These are phyloP conservation scores for Termitomyces sp. DNA, from an alignment of 1,284 basidiomycete species.

Conservation along the genomic window DNA sequence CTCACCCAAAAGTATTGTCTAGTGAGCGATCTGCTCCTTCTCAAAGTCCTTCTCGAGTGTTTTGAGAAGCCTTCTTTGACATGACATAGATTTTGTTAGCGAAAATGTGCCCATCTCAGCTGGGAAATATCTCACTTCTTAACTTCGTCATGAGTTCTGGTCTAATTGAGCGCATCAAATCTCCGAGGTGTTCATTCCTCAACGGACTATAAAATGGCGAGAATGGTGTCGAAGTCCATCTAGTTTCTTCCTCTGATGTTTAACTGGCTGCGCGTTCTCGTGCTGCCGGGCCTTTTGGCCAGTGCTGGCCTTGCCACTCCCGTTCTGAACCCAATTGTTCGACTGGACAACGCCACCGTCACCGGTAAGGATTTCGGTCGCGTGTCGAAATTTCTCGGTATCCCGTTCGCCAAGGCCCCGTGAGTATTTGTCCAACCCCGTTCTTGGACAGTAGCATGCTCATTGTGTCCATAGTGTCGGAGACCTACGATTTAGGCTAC, in stretches of 20 bases:
- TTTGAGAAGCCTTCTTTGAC: neutral
- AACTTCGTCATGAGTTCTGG: neutral
- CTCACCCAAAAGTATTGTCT: neutral
- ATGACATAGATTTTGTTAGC: neutral
- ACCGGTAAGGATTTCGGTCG: slow-evolving; percentile 28
- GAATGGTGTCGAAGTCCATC: neutral
- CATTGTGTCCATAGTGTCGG: slow-evolving; percentile 29
- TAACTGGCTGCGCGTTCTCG: neutral
- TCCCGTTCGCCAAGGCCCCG: slow-evolving; percentile 49
- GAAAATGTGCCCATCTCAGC: neutral
- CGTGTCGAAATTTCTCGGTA: slow-evolving; percentile 43
- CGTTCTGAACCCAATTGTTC: slow-evolving; percentile 30
- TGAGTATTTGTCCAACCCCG: slow-evolving; percentile 18
- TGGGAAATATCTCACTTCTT: neutral
- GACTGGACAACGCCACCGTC: slow-evolving; percentile 36
- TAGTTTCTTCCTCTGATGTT: neutral
- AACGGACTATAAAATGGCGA: neutral
- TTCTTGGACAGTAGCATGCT: neutral
- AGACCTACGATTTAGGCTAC: slow-evolving; percentile 44
- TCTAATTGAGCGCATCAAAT: neutral
- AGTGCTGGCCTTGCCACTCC: slow-evolving; percentile 12
- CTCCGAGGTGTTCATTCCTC: neutral
- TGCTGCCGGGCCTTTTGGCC: neutral
- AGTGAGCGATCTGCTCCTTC: neutral
- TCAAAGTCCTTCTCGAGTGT: neutral